These are phyloP conservation scores for Asterionellopsis glacialis DNA, from an alignment of 108 stramenopile species.

Conservation along the genomic window DNA sequence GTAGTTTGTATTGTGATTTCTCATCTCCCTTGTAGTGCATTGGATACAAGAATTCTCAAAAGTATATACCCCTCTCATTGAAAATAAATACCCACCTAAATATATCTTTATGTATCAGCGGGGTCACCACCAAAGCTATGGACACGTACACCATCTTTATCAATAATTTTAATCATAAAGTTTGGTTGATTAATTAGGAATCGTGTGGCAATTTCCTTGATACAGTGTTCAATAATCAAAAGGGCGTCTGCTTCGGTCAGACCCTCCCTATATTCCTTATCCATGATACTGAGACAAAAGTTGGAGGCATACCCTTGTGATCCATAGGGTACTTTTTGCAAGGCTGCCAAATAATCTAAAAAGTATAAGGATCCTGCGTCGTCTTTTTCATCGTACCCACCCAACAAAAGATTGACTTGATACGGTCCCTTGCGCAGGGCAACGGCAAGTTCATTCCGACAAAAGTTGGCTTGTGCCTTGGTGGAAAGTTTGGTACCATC, in stretches of 20 bases:
- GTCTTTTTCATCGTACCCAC: slow-evolving; percentile 76
- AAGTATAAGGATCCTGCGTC: slow-evolving; percentile 76
- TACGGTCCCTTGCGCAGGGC: slow-evolving; percentile 95
- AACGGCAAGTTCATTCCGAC: slow-evolving; percentile 88
- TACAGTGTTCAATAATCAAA: slow-evolving; percentile 80
- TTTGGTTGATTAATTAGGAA: slow-evolving; percentile 91
- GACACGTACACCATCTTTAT: slow-evolving; percentile 85
- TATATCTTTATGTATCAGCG: slow-evolving; percentile 58
- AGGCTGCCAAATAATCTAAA: slow-evolving; percentile 90
- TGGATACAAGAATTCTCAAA: no score
- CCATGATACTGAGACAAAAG: slow-evolving; percentile 94
- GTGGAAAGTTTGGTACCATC: slow-evolving; percentile 89
- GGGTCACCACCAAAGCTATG: slow-evolving; percentile 73
- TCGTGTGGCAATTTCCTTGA: slow-evolving; percentile 87
- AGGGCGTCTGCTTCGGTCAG: slow-evolving; percentile 83
- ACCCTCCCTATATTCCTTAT: slow-evolving; percentile 85
- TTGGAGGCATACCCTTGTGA: slow-evolving; percentile 91
- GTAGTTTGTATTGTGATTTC: no score
- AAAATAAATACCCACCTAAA: no score
- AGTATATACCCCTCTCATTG: no score
- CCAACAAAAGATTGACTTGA: slow-evolving; percentile 93
- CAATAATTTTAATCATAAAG: slow-evolving; percentile 93
- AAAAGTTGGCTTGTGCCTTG: slow-evolving; percentile 92
- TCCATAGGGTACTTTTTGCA: slow-evolving; percentile 79
- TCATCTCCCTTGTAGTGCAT: no score